These are phyloP conservation scores for Paramecium biaurelia DNA, from an alignment of 73 alveolate species.

Conservation along the genomic window DNA sequence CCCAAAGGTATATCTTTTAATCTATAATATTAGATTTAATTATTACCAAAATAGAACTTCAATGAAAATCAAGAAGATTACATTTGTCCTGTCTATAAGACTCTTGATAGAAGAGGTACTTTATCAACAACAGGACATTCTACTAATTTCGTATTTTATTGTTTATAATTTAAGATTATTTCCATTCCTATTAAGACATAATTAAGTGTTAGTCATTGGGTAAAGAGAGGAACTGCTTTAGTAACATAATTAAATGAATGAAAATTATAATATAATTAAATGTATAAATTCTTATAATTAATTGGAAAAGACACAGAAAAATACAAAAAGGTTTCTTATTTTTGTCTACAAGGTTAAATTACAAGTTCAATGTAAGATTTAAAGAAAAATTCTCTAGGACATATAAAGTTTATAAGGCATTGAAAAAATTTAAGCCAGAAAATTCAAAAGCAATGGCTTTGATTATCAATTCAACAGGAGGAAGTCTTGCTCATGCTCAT, in stretches of 20 bases:
- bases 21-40: constrained; percentile 5
- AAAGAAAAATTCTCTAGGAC: not conserved
- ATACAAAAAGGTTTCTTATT: not conserved
- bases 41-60: constrained; percentile 25
- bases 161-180: constrained; percentile 65
- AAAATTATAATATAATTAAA: constrained; percentile 32
- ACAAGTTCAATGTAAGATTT: not conserved
- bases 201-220: constrained; percentile 87
- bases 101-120: constrained; percentile 91
- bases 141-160: constrained; percentile 78
- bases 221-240: constrained; percentile 95
- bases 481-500: constrained; percentile 58
- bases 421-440: not conserved
- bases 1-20: constrained; percentile 81
- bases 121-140: constrained; percentile 97
- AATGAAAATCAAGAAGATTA: constrained; percentile 54
- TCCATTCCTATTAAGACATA: constrained; percentile 78
- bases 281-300: not conserved
- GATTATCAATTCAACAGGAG: constrained; percentile 65
- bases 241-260: constrained; percentile 90
- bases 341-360: not conserved
- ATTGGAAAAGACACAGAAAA: constrained; percentile 19
- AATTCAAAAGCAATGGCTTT: constrained; percentile 54
- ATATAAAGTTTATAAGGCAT: not conserved
- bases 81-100: constrained; percentile 93